Evolutionary conservation across 768 basidiomycete genomes (phyloP).

Genomic region (Tylopilus cervinicoccineus): DNA sequence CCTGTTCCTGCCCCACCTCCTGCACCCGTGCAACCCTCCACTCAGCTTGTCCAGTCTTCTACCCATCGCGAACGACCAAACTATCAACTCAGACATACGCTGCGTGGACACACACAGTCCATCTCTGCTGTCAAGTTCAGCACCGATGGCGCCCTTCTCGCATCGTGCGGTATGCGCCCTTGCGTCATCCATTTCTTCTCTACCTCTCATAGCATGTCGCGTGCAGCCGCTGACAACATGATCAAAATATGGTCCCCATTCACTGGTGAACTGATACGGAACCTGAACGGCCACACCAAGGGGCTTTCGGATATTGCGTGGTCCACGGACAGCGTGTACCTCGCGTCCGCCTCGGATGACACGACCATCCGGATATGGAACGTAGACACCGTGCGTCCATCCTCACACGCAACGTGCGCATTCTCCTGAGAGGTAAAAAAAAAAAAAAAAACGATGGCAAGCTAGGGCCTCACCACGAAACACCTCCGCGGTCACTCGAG

Average conservation of each 20-base stretch:
- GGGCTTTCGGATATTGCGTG: constrained; percentile 90
- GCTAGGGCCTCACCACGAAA: constrained; percentile 67
- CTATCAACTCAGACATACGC: constrained; percentile 62
- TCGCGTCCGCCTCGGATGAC: constrained; percentile 94
- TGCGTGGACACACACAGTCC: constrained; percentile 75
- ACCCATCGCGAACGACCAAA: constrained; percentile 46
- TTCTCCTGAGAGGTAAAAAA: not conserved
- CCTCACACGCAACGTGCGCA: not conserved
- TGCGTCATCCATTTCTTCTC: not conserved
- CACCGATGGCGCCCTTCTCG: constrained; percentile 78
- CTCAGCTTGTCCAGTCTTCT: constrained; percentile 35
- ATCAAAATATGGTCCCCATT: constrained; percentile 84
- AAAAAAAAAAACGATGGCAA: not conserved
- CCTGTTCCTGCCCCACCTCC: constrained; percentile 36
- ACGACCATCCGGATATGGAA: constrained; percentile 87
- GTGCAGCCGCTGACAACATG: constrained; percentile 70
- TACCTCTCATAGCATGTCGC: not conserved
- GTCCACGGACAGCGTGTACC: constrained; percentile 75
- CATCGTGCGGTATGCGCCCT: constrained; percentile 72
- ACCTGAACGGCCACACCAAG: constrained; percentile 69
- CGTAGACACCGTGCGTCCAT: constrained; percentile 62
- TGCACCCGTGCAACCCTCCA: constrained; percentile 26
- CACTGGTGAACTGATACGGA: constrained; percentile 72
- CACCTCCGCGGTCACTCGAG: constrained; percentile 78
- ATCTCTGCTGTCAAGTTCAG: constrained; percentile 92